A percentile compares a stretch with the other conserved stretches of the same genome.
Conservation (phyloP, 352 stramenopile species). For the Lagenidium sp. region DNA sequence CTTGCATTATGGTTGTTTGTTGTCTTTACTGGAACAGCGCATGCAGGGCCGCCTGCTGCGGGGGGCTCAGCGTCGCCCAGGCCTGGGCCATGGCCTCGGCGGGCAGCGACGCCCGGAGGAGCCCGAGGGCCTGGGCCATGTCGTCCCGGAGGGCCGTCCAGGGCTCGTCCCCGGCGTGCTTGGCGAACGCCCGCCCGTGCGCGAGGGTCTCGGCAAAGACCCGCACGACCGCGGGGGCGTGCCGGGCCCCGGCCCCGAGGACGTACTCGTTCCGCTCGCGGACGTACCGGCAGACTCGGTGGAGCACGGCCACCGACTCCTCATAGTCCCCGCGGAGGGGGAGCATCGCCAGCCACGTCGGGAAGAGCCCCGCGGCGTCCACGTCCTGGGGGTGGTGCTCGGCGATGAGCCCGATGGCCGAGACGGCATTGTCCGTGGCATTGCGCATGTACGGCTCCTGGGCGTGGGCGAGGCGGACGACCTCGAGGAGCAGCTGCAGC, state of each 20-base stretch:
- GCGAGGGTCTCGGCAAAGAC: slow-evolving; percentile 50
- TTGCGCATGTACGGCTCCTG: slow-evolving; percentile 46
- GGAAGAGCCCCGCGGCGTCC: slow-evolving; percentile 40
- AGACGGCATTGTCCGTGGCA: slow-evolving; percentile 73
- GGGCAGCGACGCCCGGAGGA: slow-evolving; percentile 40
- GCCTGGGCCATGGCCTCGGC: slow-evolving; percentile 43
- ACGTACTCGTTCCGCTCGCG: slow-evolving; percentile 47
- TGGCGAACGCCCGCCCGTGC: slow-evolving; percentile 25
- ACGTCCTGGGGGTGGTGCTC: slow-evolving; percentile 47
- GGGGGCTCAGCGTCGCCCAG: slow-evolving; percentile 33
- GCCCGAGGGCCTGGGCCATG: slow-evolving; percentile 34
- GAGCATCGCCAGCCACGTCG: slow-evolving; percentile 61
- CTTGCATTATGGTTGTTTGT: not conserved
- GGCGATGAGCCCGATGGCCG: slow-evolving; percentile 61
- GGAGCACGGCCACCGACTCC: slow-evolving; percentile 55
- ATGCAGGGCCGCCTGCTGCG: slow-evolving; percentile 55
- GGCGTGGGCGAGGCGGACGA: slow-evolving; percentile 44
- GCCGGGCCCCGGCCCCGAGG: slow-evolving; percentile 31
- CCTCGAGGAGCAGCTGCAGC: slow-evolving; percentile 45
- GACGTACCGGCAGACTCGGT: slow-evolving; percentile 59
- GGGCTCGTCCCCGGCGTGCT: slow-evolving; percentile 34
- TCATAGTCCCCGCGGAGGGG: slow-evolving; percentile 70
- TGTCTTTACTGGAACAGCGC: slow-evolving; percentile 41
- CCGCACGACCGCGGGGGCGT: slow-evolving; percentile 43
- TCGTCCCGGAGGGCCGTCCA: slow-evolving; percentile 25